Evolutionary conservation across 1,139 yeast species (phyloP).

Genomic region (Spathaspora sp.): DNA sequence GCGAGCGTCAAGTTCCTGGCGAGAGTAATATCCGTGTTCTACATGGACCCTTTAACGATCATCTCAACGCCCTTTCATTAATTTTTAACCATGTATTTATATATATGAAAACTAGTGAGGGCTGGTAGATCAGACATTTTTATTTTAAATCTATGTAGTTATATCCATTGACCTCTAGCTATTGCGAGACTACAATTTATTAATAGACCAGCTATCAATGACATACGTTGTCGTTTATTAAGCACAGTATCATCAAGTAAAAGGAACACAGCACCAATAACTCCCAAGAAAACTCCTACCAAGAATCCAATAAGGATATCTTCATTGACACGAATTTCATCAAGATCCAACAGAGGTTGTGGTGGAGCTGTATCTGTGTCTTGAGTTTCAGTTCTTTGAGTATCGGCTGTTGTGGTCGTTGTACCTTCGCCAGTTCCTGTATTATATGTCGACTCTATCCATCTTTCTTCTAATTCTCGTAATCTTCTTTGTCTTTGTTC

Average conservation of each 20-base stretch:
- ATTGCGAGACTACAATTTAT: slow-evolving; percentile 60
- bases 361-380: slow-evolving; percentile 19
- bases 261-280: slow-evolving; percentile 55
- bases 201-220: slow-evolving; percentile 60
- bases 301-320: slow-evolving; percentile 64
- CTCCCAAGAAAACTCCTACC: slow-evolving; percentile 65
- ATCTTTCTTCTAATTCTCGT: slow-evolving; percentile 77
- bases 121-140: slow-evolving; percentile 52
- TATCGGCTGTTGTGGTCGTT: slow-evolving; percentile 1
- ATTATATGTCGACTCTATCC: slow-evolving; percentile 81
- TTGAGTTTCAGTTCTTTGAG: slow-evolving; percentile 2
- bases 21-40: slow-evolving; percentile 31
- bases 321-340: slow-evolving; percentile 45
- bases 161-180: slow-evolving; percentile 50
- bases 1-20: slow-evolving; percentile 59
- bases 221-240: slow-evolving; percentile 58
- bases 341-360: slow-evolving; percentile 28
- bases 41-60: slow-evolving; percentile 27
- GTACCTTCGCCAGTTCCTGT: slow-evolving; percentile 12
- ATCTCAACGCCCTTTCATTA: slow-evolving; percentile 51
- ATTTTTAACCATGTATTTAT: slow-evolving; percentile 19
- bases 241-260: slow-evolving; percentile 57
- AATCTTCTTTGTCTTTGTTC: slow-evolving; percentile 39
- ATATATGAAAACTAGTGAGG: slow-evolving; percentile 36
- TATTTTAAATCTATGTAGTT: neutral